phyloP scores from a whole-genome alignment of 1,284 basidiomycete species.

The Tylopilus sp. region DNA sequence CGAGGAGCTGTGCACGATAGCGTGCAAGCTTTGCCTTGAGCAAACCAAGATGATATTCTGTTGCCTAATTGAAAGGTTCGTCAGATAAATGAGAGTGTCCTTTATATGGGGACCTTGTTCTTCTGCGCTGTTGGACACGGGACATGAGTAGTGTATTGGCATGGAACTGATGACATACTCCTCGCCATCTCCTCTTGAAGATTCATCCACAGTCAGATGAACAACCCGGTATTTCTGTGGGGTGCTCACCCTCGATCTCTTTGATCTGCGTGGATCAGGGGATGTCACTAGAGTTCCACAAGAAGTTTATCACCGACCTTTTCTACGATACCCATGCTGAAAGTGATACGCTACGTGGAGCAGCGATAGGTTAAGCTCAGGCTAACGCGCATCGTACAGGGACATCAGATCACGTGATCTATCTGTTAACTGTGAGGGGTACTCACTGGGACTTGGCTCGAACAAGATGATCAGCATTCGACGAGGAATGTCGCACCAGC shows the following conservation, averaged over 20 bases:
- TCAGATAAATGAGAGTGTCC: conserved; percentile 14
- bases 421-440: not conserved
- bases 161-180: conserved; percentile 36
- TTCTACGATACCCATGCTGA: conserved; percentile 83
- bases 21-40: conserved; percentile 90
- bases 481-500: conserved; percentile 46
- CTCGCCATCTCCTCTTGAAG: conserved; percentile 88
- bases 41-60: conserved; percentile 87
- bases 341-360: not conserved
- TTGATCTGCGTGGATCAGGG: conserved; percentile 59
- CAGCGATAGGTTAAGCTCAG: too few species aligned
- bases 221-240: not conserved
- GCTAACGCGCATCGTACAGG: too few species aligned
- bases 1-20: conserved; percentile 86
- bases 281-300: not conserved
- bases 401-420: conserved; percentile 12
- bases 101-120: conserved; percentile 60
- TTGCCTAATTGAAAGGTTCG: conserved; percentile 56
- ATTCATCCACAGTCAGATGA: conserved; percentile 10
- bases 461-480: conserved; percentile 32
- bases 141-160: conserved; percentile 5
- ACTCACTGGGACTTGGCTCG: not conserved
- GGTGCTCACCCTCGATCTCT: conserved; percentile 80
- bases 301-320: conserved; percentile 50
- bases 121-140: conserved; percentile 67